A percentile compares a stretch with the other conserved stretches of the same genome.
phyloP scores from a whole-genome alignment of 1,139 yeast genomes.

The Blastobotrys apis region DNA sequence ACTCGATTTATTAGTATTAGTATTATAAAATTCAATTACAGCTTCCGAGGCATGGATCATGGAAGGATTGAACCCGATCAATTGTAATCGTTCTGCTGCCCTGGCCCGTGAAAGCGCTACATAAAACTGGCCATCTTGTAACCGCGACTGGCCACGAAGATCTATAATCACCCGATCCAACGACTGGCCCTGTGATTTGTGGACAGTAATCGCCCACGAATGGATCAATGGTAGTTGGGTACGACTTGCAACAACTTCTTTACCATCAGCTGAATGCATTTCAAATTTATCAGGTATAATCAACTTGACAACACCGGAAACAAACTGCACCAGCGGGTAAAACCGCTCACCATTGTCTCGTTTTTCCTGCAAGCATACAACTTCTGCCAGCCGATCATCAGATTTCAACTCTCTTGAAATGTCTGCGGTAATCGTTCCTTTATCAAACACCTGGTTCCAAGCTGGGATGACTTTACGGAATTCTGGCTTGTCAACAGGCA shows the following conservation, averaged over 20 bases:
- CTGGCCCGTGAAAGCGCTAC: constrained; percentile 92
- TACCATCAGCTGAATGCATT: too few relatives aligned
- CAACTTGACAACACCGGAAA: not conserved
- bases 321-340: constrained; percentile 1
- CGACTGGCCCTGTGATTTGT: constrained; percentile 91
- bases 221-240: constrained; percentile 67
- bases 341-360: not conserved
- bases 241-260: too few relatives aligned
- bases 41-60: constrained; percentile 61
- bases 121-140: constrained; percentile 83
- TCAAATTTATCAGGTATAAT: not conserved
- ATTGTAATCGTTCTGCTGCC: constrained; percentile 65
- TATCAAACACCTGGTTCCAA: not conserved
- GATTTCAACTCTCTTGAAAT: not conserved
- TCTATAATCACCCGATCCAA: constrained; percentile 74
- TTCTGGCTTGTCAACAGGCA: not conserved
- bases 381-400: not conserved
- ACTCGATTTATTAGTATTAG: too few relatives aligned
- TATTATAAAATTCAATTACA: constrained; percentile 66
- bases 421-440: not conserved
- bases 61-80: constrained; percentile 60
- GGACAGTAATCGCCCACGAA: constrained; percentile 89
- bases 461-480: not conserved
- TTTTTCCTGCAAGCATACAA: not conserved
- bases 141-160: constrained; percentile 56